Base-by-base conservation (phyloP, 352 stramenopile species). In the Peronospora belbahrii region DNA sequence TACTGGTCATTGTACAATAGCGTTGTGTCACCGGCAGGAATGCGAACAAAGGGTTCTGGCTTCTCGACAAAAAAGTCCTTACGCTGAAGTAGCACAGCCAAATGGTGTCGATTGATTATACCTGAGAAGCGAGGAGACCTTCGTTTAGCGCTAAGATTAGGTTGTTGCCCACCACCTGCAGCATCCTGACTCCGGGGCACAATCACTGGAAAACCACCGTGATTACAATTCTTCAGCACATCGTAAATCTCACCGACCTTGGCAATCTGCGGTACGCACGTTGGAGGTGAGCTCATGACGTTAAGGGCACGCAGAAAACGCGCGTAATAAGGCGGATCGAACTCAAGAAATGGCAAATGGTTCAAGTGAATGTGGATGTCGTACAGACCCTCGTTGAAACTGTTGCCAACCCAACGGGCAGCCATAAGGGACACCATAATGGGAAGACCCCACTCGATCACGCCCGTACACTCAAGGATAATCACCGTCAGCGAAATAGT, bases 401-500 rank as follows among this genome's bases (percentile, higher is more conserved):
- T 79, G 73, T 99, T 98, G 37, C 96, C 97, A 17, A 97, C 95
- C 71, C 95, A 98, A 9, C 95, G 73, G 15, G 96, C 95, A 3
- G 89, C 80, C 88, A 99, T 97, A 1, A 99, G 73, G 18, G 93
- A 88, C 31, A 98, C 72, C 96, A 99, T 99, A 31, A 99, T 90
- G 7, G 96, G 96, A 13, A 99, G 74, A 43, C 97, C 89, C 75
- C 97, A 99, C 63, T 98, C 88, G 50, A 98, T 97, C 58, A 98
- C 95, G 22, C 96, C 95, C n/a, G 97, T 99, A 38, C 93, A 96
- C 62, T 99, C 96, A 13, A 99, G 72, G 35, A 99, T 88, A 48
- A 99, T 99, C 27, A 99, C 97, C 0, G 94, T 98, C 2, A 99
- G 70, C 7, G 87, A 98, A 38, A 99, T 98, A 4, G 95, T 98